Evolutionary conservation across 2,329 filamentous ascomycete genomes (phyloP).

Genomic region (Xylariaceae sp.): DNA sequence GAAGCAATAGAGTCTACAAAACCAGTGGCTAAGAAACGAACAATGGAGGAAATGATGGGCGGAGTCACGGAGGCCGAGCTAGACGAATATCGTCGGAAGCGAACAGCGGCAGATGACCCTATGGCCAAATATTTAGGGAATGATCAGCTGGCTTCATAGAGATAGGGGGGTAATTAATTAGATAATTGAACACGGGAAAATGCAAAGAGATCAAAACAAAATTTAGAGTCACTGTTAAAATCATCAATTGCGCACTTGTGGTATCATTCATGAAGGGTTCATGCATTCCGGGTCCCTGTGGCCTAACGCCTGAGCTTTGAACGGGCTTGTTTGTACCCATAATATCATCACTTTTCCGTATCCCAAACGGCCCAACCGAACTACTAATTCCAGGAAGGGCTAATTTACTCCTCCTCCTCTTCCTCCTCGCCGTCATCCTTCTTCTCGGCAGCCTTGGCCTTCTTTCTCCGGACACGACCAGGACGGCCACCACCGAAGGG

Average conservation of each 20-base stretch:
- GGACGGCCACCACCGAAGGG: slow-evolving; percentile 96
- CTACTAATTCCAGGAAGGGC: slow-evolving; percentile 24
- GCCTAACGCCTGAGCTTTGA: slow-evolving; percentile 52
- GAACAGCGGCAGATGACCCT: slow-evolving; percentile 69
- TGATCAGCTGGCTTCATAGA: slow-evolving; percentile 55
- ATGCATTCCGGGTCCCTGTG: slow-evolving; percentile 37
- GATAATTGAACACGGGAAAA: neutral
- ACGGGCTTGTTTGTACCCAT: slow-evolving; percentile 33
- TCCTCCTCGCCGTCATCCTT: slow-evolving; percentile 74
- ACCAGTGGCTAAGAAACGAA: slow-evolving; percentile 58
- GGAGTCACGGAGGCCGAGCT: slow-evolving; percentile 78
- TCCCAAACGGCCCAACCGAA: slow-evolving; percentile 26
- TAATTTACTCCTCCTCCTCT: slow-evolving; percentile 70
- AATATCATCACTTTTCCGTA: slow-evolving; percentile 32
- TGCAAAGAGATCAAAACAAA: slow-evolving; percentile 1
- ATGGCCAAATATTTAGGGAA: slow-evolving; percentile 78
- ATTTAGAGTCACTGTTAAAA: slow-evolving; percentile 14
- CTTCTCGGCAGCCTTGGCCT: slow-evolving; percentile 92
- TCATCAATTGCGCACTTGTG: slow-evolving; percentile 22
- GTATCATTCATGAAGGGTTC: slow-evolving; percentile 25
- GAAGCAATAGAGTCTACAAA: slow-evolving; percentile 22
- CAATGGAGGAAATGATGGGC: slow-evolving; percentile 69
- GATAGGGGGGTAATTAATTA: neutral
- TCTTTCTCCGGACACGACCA: slow-evolving; percentile 98
- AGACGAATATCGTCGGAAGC: slow-evolving; percentile 76